These are phyloP conservation scores for Cucurbita ficifolia DNA, from an alignment of 306 rosid species.

Conservation along the genomic window DNA sequence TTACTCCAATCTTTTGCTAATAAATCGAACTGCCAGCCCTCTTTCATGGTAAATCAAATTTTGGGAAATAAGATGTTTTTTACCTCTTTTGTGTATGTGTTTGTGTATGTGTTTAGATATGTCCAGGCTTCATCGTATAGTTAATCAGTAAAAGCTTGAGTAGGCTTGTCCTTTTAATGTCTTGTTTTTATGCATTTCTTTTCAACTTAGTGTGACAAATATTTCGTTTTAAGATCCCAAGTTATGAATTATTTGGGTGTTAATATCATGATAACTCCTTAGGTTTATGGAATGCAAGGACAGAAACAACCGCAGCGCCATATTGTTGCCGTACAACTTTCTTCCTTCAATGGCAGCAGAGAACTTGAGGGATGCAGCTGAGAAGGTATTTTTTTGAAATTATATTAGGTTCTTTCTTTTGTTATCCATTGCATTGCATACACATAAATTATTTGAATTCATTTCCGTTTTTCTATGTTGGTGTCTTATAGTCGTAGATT, in stretches of 20 bases:
- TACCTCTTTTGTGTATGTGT: not conserved
- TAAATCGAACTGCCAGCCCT: constrained; percentile 87
- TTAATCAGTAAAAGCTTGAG: not conserved
- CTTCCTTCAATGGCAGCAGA: constrained; percentile 68
- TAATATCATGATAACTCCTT: constrained; percentile 12
- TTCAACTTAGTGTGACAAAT: not conserved
- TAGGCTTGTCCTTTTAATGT: not conserved
- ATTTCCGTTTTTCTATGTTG: not conserved
- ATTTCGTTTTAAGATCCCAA: not conserved
- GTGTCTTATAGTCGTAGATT: not conserved
- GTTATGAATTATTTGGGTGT: not conserved
- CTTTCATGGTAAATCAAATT: constrained; percentile 55
- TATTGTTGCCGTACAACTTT: constrained; percentile 64
- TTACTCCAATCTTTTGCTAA: constrained; percentile 57
- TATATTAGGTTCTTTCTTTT: constrained; percentile 1
- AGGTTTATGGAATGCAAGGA: constrained; percentile 99
- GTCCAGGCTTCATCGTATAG: not conserved
- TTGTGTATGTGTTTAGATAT: not conserved
- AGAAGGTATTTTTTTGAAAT: constrained; percentile 36
- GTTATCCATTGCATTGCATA: not conserved
- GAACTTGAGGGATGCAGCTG: constrained; percentile 58
- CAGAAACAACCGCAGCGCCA: constrained; percentile 61
- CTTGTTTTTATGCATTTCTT: not conserved
- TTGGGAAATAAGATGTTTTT: not conserved
- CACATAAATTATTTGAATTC: not conserved